Evolutionary conservation across 108 stramenopile genomes (phyloP), one percentile per base, ranked within the genome.

Genomic region (Stephanodiscus triporus): DNA sequence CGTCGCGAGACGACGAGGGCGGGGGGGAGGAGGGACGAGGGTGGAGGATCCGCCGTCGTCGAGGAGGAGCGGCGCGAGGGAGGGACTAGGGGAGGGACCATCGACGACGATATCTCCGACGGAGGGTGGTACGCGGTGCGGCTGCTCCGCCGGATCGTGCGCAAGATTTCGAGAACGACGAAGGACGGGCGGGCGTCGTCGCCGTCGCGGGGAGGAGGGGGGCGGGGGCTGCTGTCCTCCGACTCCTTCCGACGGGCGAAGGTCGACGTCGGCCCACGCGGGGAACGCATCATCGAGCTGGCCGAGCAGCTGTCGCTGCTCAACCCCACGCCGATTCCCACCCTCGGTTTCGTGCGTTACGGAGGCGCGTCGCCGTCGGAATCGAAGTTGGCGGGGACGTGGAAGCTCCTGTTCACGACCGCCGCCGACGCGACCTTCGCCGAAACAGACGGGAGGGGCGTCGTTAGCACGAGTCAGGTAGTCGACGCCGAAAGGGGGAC

Each of bases 361-460:
- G 71, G 59, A 8, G 81, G 72, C 30, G 78, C 53, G 16, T 19
- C 75, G 26, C 29, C 72, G 11, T 27, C 55, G 16, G 58, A 73
- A 32, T 78, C 59, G 14, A 67, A 64, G 42, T 66, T 83, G 27
- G 47, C 23, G 40, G 82, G 82, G 1, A 11, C 30, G 11, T 83
- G 82, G 82, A 78, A 74, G 22, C 73, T 83, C 11, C 72, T 57
- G 0, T 83, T 78, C 42, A 83, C 82, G 14, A 75, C 71, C 49
- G 82, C 82, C 9, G 72, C 82, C 13, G 82, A 83, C 68, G 82
- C 82, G 16, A 67, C 58, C 11, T 83, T 83, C 36, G 9, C 66
- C 20, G 36, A 36, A 20, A 72, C 36, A 2, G 70, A 66, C 24
- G 47, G 47, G 22, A 60, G 81, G 20, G 81, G 81, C 2, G 54